Base-by-base conservation (phyloP, 140 eudicot species). In the Oenanthe javanica region DNA sequence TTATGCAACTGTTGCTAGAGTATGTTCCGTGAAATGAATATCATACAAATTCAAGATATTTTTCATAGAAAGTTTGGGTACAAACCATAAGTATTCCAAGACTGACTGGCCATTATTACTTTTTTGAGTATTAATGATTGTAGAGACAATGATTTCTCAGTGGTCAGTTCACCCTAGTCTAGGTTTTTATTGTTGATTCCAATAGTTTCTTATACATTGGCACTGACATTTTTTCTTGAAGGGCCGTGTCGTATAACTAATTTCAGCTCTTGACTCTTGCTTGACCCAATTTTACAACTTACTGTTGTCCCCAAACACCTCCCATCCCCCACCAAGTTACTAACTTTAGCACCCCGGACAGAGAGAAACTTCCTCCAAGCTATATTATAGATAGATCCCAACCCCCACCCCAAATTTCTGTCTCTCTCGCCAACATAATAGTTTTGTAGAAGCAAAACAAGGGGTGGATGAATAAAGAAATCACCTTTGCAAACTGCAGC, bases 401-500 rank as follows among this genome's bases (percentile, higher is more conserved):
- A 31, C 31, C 31, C 31, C 31, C 31, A 31, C 31, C 31, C 31
- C 31, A 31, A 31, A 31, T 4, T 4, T 2, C 5, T 6, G n/a
- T 16, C 61, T 16, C 61, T 14, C 59, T 4, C 6, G 2, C 23
- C 63, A 19, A 5, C 63, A 1, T 19, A 18, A 16, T 55, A 18
- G 38, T 23, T n/a, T 8, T 63, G 70, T 23, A 63, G 15, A n/a
- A 75, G 63, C 48, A 42, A 73, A 38, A 57, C 42, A 78, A 70
- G 59, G 31, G 27, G 54, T 31, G 36, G 63, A 49, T 66, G 18
- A 81, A 55, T 54, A 55, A 40, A 78, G 16, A 36, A n/a, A 49
- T 71, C 84, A 94, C 99, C 99, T 81, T 96, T 73, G 82, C 87
- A 86, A 55, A 64, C 91, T 45, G 94, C 84, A 51, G 93, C 93